Evolutionary conservation across 2,329 filamentous ascomycete species (phyloP).

Genomic region (Ilyonectria sp.): DNA sequence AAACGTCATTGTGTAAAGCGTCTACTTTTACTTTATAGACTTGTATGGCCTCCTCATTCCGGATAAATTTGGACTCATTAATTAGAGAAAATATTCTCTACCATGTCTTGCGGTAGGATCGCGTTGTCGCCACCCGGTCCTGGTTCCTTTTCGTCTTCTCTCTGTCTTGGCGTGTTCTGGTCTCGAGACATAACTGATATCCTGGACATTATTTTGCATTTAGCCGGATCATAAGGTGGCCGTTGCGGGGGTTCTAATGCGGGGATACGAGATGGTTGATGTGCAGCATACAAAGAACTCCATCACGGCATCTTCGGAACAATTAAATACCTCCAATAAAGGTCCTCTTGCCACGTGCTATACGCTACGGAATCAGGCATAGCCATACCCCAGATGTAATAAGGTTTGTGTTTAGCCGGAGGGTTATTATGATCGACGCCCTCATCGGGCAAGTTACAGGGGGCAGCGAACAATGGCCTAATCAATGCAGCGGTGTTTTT

Average conservation of each 20-base stretch:
- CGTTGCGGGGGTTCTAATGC: background rate
- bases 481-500: too few relatives aligned
- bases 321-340: slow-evolving; percentile 1
- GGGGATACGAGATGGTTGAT: background rate
- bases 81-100: too few relatives aligned
- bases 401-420: too few relatives aligned
- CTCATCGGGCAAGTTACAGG: too few relatives aligned
- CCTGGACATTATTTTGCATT: background rate
- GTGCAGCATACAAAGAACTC: background rate
- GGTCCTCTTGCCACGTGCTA: background rate
- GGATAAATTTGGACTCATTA: too few relatives aligned
- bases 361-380: too few relatives aligned
- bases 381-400: too few relatives aligned
- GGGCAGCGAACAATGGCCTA: too few relatives aligned
- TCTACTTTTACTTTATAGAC: too few relatives aligned
- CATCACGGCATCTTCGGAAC: background rate
- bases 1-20: background rate
- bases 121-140: background rate
- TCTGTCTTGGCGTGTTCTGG: background rate
- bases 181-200: background rate
- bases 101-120: background rate
- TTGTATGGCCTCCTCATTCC: too few relatives aligned
- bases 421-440: too few relatives aligned
- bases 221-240: background rate
- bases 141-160: background rate